Evolutionary conservation across 2,329 filamentous ascomycete species (phyloP).

Genomic region (Penicillium sumatraense): DNA sequence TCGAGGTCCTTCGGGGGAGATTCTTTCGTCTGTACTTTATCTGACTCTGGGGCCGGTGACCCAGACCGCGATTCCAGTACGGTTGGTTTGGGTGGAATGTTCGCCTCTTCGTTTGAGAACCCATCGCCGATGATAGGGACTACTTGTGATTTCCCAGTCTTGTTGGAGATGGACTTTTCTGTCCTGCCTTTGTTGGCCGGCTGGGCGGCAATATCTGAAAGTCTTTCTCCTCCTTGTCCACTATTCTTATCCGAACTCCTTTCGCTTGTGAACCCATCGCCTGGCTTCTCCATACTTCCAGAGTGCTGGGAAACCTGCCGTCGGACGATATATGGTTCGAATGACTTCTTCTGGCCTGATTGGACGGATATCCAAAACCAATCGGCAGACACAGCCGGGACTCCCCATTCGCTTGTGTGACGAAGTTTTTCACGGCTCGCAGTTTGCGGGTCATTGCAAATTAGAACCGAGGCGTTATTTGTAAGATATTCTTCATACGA

Average conservation of each 20-base stretch:
- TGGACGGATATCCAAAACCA: conserved; percentile 87
- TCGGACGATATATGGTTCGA: conserved; percentile 50
- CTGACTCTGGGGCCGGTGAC: conserved; percentile 23
- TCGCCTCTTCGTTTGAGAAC: conserved; percentile 21
- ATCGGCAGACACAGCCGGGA: conserved; percentile 77
- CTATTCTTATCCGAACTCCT: conserved; percentile 6
- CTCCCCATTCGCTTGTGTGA: conserved; percentile 72
- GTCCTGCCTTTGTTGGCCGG: background rate
- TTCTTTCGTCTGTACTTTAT: conserved; percentile 11
- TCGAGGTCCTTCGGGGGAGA: conserved; percentile 21
- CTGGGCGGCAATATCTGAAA: background rate
- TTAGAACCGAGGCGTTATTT: conserved; percentile 71
- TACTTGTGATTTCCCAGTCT: conserved; percentile 8
- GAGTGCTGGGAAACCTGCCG: conserved; percentile 28
- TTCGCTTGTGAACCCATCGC: conserved; percentile 25
- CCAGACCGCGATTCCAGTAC: conserved; percentile 29
- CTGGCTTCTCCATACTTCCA: conserved; percentile 23
- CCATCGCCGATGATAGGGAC: conserved; percentile 23
- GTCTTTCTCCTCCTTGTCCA: conserved; percentile 3
- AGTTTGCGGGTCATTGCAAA: conserved; percentile 65
- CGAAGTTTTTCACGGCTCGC: conserved; percentile 75
- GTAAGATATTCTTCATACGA: conserved; percentile 79
- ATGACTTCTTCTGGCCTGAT: conserved; percentile 52
- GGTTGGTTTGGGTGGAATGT: conserved; percentile 21
- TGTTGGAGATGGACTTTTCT: conserved; percentile 4